A percentile compares a stretch with the other conserved stretches of the same genome.
These are phyloP conservation scores for Pythium apleroticum DNA, from an alignment of 352 stramenopile genomes.

Conservation along the genomic window DNA sequence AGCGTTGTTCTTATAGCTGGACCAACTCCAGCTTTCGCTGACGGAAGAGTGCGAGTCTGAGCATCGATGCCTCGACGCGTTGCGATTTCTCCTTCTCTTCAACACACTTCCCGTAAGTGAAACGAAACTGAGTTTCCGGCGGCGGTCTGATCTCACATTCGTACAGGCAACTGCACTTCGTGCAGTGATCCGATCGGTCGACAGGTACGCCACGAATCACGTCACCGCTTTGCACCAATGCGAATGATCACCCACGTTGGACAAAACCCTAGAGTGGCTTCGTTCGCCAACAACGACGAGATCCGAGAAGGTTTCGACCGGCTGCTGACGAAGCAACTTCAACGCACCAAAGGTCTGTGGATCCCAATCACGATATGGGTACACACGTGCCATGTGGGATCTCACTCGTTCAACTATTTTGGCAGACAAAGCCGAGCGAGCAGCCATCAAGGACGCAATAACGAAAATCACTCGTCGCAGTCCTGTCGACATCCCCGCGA, in stretches of 20 bases:
- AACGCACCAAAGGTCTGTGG: conserved; percentile 24
- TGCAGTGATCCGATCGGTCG: conserved; percentile 11
- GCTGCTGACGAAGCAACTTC: conserved; percentile 24
- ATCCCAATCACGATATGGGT: conserved; percentile 19
- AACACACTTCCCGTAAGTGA: conserved; percentile 7
- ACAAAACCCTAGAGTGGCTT: conserved; percentile 8
- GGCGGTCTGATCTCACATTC: background rate
- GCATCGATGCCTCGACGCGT: conserved; percentile 10
- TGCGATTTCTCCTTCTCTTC: conserved; percentile 21
- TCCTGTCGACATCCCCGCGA: background rate
- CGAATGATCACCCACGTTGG: background rate
- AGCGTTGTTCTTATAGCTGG: conserved; percentile 2
- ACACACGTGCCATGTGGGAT: conserved; percentile 16
- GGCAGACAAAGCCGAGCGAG: conserved; percentile 17
- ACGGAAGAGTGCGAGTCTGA: conserved; percentile 11
- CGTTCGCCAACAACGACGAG: background rate
- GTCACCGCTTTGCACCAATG: no score
- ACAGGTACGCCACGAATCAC: conserved; percentile 4
- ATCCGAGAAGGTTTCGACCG: conserved; percentile 9
- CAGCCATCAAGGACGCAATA: conserved; percentile 12
- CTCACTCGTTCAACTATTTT: background rate
- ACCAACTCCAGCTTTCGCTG: conserved; percentile 15
- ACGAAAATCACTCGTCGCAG: conserved; percentile 4
- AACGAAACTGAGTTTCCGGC: no score
- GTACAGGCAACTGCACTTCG: conserved; percentile 10